These are phyloP conservation scores for Diaporthe humulicola DNA, from an alignment of 2,329 filamentous ascomycete species.

Conservation along the genomic window DNA sequence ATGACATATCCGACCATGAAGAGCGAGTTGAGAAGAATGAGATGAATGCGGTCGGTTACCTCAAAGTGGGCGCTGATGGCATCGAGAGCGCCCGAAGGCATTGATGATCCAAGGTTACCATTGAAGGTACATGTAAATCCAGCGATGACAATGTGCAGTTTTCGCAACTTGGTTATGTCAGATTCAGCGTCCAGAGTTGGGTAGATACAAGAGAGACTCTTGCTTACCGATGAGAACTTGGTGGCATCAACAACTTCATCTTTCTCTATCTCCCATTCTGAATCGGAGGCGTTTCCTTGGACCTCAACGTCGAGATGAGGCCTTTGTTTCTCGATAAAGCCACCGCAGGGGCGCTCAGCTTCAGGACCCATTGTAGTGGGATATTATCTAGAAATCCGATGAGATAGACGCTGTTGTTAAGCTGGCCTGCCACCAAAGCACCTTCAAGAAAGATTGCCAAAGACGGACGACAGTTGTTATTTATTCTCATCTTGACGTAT, in stretches of 20 bases:
- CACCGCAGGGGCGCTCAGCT: background rate
- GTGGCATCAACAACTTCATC: background rate
- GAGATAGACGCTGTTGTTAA: background rate
- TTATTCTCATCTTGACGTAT: background rate
- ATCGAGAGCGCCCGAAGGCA: constrained; percentile 12
- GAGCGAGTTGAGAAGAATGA: constrained; percentile 15
- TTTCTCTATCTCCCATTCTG: background rate
- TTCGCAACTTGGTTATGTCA: background rate
- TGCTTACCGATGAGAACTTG: constrained; percentile 6
- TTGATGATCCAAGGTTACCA: constrained; percentile 11
- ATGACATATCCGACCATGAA: constrained; percentile 22
- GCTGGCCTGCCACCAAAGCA: background rate
- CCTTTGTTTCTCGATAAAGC: background rate
- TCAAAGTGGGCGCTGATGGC: constrained; percentile 3
- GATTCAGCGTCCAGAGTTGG: background rate
- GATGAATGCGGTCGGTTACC: constrained; percentile 4
- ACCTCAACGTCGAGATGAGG: background rate
- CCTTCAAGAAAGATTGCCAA: background rate
- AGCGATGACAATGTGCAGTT: background rate
- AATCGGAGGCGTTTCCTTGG: background rate
- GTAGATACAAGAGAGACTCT: too few species aligned
- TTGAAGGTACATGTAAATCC: constrained; percentile 8
- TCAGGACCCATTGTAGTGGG: background rate
- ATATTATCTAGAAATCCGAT: background rate
- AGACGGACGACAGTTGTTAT: background rate